Conservation (phyloP, 2,329 filamentous ascomycete genomes). For the Rachicladosporium sp. region DNA sequence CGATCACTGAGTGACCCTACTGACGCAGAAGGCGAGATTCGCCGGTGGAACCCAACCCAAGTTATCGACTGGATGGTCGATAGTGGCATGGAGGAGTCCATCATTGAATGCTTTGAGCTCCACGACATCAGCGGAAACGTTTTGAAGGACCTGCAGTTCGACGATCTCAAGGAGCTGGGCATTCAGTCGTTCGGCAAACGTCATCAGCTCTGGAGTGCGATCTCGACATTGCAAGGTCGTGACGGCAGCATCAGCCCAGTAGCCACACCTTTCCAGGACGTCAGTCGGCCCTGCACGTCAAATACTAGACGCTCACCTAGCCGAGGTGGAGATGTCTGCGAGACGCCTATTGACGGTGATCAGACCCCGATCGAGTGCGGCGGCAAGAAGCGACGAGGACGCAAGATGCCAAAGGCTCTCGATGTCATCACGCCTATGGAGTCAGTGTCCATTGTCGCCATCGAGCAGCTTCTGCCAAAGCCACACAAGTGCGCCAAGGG, state of each 20-base stretch:
- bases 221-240: slow-evolving; percentile 50
- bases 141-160: slow-evolving; percentile 79
- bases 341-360: slow-evolving; percentile 14
- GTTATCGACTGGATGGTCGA: slow-evolving; percentile 80
- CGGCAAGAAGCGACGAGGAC: slow-evolving; percentile 27
- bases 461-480: slow-evolving; percentile 78
- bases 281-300: slow-evolving; percentile 32
- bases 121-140: slow-evolving; percentile 89
- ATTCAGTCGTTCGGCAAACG: slow-evolving; percentile 73
- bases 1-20: slow-evolving; percentile 5
- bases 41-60: slow-evolving; percentile 60
- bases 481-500: slow-evolving; percentile 77
- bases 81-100: slow-evolving; percentile 61
- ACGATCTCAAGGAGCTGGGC: slow-evolving; percentile 70
- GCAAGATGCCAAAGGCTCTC: slow-evolving; percentile 33
- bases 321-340: slow-evolving; percentile 9
- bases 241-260: slow-evolving; percentile 30
- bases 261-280: slow-evolving; percentile 38
- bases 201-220: slow-evolving; percentile 68
- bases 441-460: slow-evolving; percentile 81
- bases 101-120: slow-evolving; percentile 73
- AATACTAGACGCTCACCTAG: slow-evolving; percentile 14
- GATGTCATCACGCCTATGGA: slow-evolving; percentile 67
- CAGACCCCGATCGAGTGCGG: slow-evolving; percentile 23
- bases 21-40: slow-evolving; percentile 28